Evolutionary conservation across 192 early-diverging fungal species (phyloP).

Genomic region (Podila minutissima): DNA sequence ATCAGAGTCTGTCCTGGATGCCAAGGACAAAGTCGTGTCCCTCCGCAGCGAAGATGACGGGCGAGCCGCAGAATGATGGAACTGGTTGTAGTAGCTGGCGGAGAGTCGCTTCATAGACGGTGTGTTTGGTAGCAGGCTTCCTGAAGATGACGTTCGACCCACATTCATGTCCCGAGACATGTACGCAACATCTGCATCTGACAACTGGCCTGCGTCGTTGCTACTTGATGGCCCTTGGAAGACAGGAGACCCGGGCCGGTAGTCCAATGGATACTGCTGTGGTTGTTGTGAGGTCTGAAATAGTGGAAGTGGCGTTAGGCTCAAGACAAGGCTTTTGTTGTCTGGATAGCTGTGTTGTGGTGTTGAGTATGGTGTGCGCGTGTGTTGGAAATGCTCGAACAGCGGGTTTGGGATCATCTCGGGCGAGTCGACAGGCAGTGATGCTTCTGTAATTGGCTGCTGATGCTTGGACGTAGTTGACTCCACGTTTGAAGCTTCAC

Average conservation of each 20-base stretch:
- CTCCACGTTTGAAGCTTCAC: too few relatives aligned
- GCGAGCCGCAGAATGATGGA: neutral
- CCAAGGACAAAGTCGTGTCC: slow-evolving; percentile 21
- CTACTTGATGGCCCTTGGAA: slow-evolving; percentile 40
- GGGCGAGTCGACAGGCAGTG: neutral
- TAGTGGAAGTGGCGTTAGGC: neutral
- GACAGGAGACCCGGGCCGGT: slow-evolving; percentile 42
- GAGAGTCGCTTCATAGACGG: slow-evolving; percentile 24
- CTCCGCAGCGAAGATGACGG: slow-evolving; percentile 26
- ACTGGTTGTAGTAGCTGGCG: slow-evolving; percentile 8
- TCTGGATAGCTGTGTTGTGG: slow-evolving; percentile 23
- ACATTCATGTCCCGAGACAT: slow-evolving; percentile 49
- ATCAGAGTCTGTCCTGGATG: slow-evolving; percentile 1
- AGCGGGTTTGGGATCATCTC: neutral
- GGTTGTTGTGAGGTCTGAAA: neutral
- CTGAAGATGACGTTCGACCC: slow-evolving; percentile 11
- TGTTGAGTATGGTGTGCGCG: slow-evolving; percentile 30
- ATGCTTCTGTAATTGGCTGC: too few relatives aligned
- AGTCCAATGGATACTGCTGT: slow-evolving; percentile 7
- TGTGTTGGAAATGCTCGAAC: neutral
- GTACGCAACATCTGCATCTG: slow-evolving; percentile 48
- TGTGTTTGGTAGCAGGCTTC: slow-evolving; percentile 11
- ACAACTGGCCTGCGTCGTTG: slow-evolving; percentile 35
- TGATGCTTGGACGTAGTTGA: neutral
- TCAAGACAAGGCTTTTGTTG: neutral